A percentile compares a stretch with the other conserved stretches of the same genome.
Conservation (phyloP, 257 asterid genomes). For the Thymus mandschuricus region DNA sequence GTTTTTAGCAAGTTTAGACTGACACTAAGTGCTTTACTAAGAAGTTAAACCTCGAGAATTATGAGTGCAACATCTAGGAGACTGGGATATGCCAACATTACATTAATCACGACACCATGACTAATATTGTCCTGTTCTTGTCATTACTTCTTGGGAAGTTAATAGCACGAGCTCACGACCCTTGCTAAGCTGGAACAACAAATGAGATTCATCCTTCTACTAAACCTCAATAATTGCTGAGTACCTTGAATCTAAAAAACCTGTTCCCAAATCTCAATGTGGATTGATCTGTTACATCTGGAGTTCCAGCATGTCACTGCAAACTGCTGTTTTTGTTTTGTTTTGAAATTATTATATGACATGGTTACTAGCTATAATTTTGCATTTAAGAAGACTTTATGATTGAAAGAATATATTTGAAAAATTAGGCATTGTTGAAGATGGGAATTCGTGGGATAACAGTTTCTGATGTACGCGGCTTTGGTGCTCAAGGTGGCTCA, state of each 20-base stretch:
- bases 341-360: not conserved
- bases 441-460: slow-evolving; percentile 97
- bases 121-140: slow-evolving; percentile 1
- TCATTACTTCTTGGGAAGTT: slow-evolving; percentile 1
- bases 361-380: not conserved
- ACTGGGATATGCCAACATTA: not conserved
- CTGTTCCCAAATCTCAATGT: not conserved
- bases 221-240: slow-evolving; percentile 3
- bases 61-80: not conserved
- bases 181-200: not conserved
- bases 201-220: not conserved
- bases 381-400: not conserved
- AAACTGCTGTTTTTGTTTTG: not conserved
- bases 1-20: slow-evolving; percentile 2
- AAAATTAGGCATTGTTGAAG: slow-evolving; percentile 74
- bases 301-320: slow-evolving; percentile 4
- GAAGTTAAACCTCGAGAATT: slow-evolving; percentile 9
- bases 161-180: not conserved
- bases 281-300: not conserved
- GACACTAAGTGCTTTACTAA: not conserved
- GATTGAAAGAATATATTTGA: slow-evolving; percentile 25
- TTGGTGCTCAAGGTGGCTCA: slow-evolving; percentile 95
- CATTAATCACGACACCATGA: slow-evolving; percentile 7
- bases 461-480: slow-evolving; percentile 92
- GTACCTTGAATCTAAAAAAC: not conserved